Evolutionary conservation across 2,329 filamentous ascomycete species (phyloP).

Genomic region (Pezizomycotina sp.): DNA sequence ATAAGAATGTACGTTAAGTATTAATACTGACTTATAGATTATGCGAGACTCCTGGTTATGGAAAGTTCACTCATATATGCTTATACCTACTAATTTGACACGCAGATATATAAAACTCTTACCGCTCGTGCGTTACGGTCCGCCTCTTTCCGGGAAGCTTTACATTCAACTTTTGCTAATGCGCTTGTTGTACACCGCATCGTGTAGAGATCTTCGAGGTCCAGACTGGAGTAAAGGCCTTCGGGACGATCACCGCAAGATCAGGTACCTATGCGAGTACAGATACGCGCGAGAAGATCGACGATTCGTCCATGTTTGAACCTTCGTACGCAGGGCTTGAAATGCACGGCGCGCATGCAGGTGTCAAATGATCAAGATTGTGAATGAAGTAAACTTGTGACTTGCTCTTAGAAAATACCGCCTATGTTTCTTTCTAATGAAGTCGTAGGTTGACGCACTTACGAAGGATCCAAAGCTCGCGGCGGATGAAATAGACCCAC

Average conservation of each 20-base stretch:
- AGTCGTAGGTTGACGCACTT: no score
- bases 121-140: constrained; percentile 1
- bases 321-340: constrained; percentile 6
- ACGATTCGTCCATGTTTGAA: constrained; percentile 7
- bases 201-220: constrained; percentile 13
- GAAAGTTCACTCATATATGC: constrained; percentile 1
- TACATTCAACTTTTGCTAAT: background rate
- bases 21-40: background rate
- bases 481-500: no score
- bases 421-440: no score
- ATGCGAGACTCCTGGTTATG: constrained; percentile 1
- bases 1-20: constrained; percentile 18
- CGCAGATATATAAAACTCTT: constrained; percentile 6
- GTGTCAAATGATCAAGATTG: constrained; percentile 20
- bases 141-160: constrained; percentile 4
- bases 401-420: no score
- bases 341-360: constrained; percentile 7
- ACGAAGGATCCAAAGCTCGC: no score
- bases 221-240: constrained; percentile 16
- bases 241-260: constrained; percentile 9
- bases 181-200: background rate
- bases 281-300: constrained; percentile 3
- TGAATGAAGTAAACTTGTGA: constrained; percentile 21
- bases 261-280: constrained; percentile 7
- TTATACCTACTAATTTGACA: background rate